Conservation (phyloP, 192 early-diverging fungal genomes). For the Umbelopsis sp. region DNA sequence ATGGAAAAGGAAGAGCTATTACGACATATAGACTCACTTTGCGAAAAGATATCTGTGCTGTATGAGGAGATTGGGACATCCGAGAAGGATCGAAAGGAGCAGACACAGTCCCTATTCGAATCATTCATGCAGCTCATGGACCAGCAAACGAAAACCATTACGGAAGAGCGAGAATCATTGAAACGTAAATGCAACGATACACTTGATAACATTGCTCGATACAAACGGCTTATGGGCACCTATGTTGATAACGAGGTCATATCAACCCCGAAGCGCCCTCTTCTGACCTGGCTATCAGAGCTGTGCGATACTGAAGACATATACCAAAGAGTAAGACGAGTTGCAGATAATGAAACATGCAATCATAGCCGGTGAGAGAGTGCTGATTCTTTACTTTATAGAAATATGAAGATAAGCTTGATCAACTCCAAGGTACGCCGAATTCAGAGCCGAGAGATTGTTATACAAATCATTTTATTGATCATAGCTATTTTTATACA, state of each 20-base stretch:
- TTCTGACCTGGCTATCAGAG: conserved; percentile 3
- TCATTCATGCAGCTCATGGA: conserved; percentile 1
- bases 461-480: background rate
- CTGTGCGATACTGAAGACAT: conserved; percentile 17
- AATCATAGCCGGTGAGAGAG: background rate
- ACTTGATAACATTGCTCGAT: background rate
- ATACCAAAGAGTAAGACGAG: conserved; percentile 3
- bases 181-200: conserved; percentile 14
- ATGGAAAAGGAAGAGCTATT: conserved; percentile 9
- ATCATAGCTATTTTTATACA: background rate
- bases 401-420: conserved; percentile 28
- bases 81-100: conserved; percentile 2
- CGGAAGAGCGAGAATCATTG: conserved; percentile 2
- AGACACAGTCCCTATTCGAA: conserved; percentile 2
- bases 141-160: conserved; percentile 14
- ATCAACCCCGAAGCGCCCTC: background rate
- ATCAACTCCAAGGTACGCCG: conserved; percentile 22
- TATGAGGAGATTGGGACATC: conserved; percentile 18
- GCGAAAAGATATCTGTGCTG: background rate
- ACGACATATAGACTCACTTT: background rate
- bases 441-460: background rate
- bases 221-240: conserved; percentile 8
- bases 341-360: background rate
- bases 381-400: background rate
- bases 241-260: conserved; percentile 4